Conservation (phyloP, 805 yeast genomes). For the Debaryomyces prosopidis region DNA sequence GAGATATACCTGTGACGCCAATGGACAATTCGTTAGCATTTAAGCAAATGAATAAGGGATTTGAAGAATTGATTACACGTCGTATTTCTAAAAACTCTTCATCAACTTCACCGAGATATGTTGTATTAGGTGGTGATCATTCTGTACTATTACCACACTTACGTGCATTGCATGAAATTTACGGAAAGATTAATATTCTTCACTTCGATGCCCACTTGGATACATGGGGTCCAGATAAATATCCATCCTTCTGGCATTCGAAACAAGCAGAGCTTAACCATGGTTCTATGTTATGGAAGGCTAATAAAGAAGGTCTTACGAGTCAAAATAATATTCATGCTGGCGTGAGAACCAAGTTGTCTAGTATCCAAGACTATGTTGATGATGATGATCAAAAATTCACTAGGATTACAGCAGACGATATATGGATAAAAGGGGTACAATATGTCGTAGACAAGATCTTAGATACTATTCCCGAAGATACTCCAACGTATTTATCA, state of each 20-base stretch:
- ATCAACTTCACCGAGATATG: constrained; percentile 55
- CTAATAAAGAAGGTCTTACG: constrained; percentile 66
- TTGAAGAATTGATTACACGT: constrained; percentile 55
- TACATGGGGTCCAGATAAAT: constrained; percentile 75
- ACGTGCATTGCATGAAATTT: constrained; percentile 57
- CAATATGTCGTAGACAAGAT: constrained; percentile 57
- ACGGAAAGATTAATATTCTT: constrained; percentile 71
- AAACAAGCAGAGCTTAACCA: constrained; percentile 66
- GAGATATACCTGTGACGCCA: constrained; percentile 60
- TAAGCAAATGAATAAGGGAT: constrained; percentile 53
- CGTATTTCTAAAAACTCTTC: constrained; percentile 23
- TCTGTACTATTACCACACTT: constrained; percentile 72
- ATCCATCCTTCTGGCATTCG: constrained; percentile 64
- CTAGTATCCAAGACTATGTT: constrained; percentile 62
- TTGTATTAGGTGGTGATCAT: constrained; percentile 84
- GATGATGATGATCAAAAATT: constrained; percentile 74
- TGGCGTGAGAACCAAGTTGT: constrained; percentile 72
- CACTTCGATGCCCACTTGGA: constrained; percentile 88
- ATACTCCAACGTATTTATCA: constrained; percentile 70
- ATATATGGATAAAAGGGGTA: constrained; percentile 66
- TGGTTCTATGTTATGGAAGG: constrained; percentile 88
- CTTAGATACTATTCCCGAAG: constrained; percentile 54
- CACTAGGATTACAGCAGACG: constrained; percentile 69
- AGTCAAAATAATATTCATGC: constrained; percentile 66
- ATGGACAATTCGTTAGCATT: constrained; percentile 56